A percentile compares a stretch with the other conserved stretches of the same genome.
These are phyloP conservation scores for Skeletonema menzelii DNA, from an alignment of 108 stramenopile species.

Conservation along the genomic window DNA sequence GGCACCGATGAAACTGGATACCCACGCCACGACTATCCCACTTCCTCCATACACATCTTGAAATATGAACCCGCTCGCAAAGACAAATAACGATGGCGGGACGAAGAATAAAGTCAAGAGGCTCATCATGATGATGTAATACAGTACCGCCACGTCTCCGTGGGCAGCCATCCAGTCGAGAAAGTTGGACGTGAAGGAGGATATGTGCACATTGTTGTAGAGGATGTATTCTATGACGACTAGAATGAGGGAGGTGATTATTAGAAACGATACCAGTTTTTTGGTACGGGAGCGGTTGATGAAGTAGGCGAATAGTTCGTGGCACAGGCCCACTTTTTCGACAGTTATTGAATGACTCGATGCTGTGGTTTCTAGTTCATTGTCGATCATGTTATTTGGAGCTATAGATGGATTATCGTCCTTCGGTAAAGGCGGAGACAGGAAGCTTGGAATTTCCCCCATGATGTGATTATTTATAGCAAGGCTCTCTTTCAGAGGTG, in stretches of 20 bases:
- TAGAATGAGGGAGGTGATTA: constrained; percentile 8
- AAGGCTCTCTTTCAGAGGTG: no score
- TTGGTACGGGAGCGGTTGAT: constrained; percentile 31
- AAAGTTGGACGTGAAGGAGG: neutral
- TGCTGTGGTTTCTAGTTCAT: neutral
- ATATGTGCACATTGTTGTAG: neutral
- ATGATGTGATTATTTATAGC: no score
- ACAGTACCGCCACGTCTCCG: constrained; percentile 3
- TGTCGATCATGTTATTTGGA: no score
- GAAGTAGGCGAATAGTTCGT: constrained; percentile 13
- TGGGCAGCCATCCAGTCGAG: constrained; percentile 17
- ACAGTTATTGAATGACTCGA: no score
- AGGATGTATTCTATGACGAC: constrained; percentile 29
- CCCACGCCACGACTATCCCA: constrained; percentile 10
- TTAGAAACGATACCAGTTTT: constrained; percentile 26
- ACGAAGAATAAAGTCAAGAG: constrained; percentile 28
- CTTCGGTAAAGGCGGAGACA: no score
- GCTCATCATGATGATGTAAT: constrained; percentile 21
- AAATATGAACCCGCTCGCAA: constrained; percentile 40
- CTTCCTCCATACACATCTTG: constrained; percentile 13
- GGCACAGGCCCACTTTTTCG: neutral
- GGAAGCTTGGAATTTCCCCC: no score
- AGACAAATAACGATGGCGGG: constrained; percentile 34
- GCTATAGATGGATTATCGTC: no score
- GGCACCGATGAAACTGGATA: constrained; percentile 25